These are phyloP conservation scores for Hanseniaspora sp. DNA, from an alignment of 1,139 yeast genomes.

Conservation along the genomic window DNA sequence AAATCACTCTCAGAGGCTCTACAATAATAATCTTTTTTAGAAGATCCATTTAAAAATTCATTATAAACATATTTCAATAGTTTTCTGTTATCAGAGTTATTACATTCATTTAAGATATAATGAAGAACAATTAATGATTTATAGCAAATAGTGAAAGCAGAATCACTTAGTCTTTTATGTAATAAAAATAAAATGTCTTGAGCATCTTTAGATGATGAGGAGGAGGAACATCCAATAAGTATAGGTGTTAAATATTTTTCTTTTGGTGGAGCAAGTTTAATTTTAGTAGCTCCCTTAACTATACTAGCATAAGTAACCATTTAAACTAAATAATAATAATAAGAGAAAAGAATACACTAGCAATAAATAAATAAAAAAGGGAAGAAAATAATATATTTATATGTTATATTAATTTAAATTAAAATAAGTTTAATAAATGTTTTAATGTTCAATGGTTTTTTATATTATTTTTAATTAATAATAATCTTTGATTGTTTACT, in stretches of 20 bases:
- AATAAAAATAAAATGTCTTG: constrained; percentile 54
- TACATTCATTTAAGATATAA: constrained; percentile 69
- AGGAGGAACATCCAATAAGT: constrained; percentile 41
- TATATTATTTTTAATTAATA: too few species aligned
- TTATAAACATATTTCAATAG: constrained; percentile 14
- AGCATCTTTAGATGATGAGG: constrained; percentile 32
- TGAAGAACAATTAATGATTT: constrained; percentile 77
- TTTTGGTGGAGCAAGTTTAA: constrained; percentile 89
- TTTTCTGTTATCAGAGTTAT: background rate
- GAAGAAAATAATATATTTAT: too few species aligned
- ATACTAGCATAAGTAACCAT: constrained; percentile 47
- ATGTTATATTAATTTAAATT: too few species aligned
- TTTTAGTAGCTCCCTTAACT: constrained; percentile 66
- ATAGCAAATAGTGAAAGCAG: constrained; percentile 84
- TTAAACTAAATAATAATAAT: background rate
- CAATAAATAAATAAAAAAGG: too few species aligned
- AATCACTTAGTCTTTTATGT: constrained; percentile 51
- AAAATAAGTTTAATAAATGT: too few species aligned
- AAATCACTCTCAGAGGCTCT: constrained; percentile 57
- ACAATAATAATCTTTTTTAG: constrained; percentile 58
- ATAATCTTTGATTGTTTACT: too few species aligned
- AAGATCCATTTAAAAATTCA: constrained; percentile 16
- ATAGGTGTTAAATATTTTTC: constrained; percentile 92
- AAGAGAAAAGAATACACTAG: background rate
- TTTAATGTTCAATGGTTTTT: too few species aligned